phyloP scores from a whole-genome alignment of 345 rosid genomes.

The Iberis pinnata region DNA sequence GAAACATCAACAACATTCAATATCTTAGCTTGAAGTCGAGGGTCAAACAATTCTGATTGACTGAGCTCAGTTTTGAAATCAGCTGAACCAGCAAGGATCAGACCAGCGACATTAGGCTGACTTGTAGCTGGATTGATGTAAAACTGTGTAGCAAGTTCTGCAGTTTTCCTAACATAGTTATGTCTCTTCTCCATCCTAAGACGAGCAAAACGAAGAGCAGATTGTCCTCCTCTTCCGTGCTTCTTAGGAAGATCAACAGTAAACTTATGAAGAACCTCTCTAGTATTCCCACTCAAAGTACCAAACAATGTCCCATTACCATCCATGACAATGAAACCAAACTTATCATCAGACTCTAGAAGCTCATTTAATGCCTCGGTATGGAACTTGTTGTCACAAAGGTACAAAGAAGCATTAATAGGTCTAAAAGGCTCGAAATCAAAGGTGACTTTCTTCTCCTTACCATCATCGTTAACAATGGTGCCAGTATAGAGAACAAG shows the following conservation, averaged over 20 bases:
- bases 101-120: slow-evolving; percentile 87
- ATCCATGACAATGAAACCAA: slow-evolving; percentile 92
- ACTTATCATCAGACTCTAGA: slow-evolving; percentile 84
- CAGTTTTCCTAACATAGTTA: slow-evolving; percentile 87
- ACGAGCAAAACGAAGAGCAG: slow-evolving; percentile 93
- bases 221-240: slow-evolving; percentile 96
- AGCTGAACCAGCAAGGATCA: slow-evolving; percentile 93
- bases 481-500: slow-evolving; percentile 89
- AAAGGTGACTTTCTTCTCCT: slow-evolving; percentile 87
- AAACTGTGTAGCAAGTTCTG: slow-evolving; percentile 93
- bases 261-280: slow-evolving; percentile 89
- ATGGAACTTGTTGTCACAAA: slow-evolving; percentile 86
- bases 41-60: slow-evolving; percentile 93
- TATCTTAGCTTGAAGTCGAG: slow-evolving; percentile 90
- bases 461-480: slow-evolving; percentile 74
- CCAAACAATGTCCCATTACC: slow-evolving; percentile 90
- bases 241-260: slow-evolving; percentile 87
- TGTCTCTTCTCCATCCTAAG: slow-evolving; percentile 94
- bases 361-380: slow-evolving; percentile 83
- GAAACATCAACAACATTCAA: slow-evolving; percentile 88
- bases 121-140: slow-evolving; percentile 81
- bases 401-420: slow-evolving; percentile 77
- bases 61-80: slow-evolving; percentile 92
- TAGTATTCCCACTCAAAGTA: slow-evolving; percentile 79
- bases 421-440: slow-evolving; percentile 96